Percentiles rank a stretch among this genome's conserved stretches.
These are phyloP conservation scores for Daldinia eschscholtzii DNA, from an alignment of 2,329 filamentous ascomycete genomes.

Conservation along the genomic window DNA sequence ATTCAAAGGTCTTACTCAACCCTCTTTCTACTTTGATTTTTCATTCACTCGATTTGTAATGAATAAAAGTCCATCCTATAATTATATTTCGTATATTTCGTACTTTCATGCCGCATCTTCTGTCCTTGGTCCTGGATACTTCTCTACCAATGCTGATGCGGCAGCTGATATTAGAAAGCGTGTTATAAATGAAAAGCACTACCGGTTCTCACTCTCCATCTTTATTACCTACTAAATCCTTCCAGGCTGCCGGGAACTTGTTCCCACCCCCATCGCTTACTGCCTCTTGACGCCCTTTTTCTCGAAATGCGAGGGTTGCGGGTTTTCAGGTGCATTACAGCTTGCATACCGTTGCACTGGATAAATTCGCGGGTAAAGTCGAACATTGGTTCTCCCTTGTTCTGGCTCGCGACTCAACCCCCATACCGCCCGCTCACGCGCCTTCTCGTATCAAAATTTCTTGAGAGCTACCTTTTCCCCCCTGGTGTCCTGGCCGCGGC, in stretches of 20 bases:
- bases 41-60: not conserved
- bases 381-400: conserved; percentile 26
- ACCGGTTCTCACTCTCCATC: conserved; percentile 22
- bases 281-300: conserved; percentile 12
- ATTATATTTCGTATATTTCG: conserved; percentile 4
- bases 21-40: not conserved
- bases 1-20: not conserved
- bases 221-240: conserved; percentile 40
- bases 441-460: conserved; percentile 23
- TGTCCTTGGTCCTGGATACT: conserved; percentile 2
- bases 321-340: conserved; percentile 39
- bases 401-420: conserved; percentile 37
- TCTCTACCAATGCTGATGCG: conserved; percentile 23
- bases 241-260: conserved; percentile 39
- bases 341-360: conserved; percentile 43
- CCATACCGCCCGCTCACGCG: conserved; percentile 31
- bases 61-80: not conserved
- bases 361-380: conserved; percentile 46
- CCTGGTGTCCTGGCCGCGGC: conserved; percentile 22
- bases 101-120: conserved; percentile 9
- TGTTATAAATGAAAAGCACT: conserved; percentile 37
- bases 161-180: conserved; percentile 26
- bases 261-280: conserved; percentile 23
- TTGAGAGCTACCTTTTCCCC: conserved; percentile 13
- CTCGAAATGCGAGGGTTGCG: conserved; percentile 29